A percentile compares a stretch with the other conserved stretches of the same genome.
Evolutionary conservation across 257 asterid species (phyloP).

Genomic region (Linaria vulgaris): DNA sequence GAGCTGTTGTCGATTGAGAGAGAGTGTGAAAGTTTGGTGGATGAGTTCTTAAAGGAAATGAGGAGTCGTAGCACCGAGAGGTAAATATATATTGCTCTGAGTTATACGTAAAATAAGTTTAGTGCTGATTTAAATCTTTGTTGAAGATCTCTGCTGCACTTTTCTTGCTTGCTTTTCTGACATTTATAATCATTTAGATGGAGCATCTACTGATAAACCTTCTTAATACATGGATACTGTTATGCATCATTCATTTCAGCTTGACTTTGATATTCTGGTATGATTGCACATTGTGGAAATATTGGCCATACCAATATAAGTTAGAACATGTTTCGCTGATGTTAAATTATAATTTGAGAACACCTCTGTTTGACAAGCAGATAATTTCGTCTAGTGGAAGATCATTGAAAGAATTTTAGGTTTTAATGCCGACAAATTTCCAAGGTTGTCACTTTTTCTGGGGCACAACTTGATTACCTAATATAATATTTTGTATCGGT

Average conservation of each 20-base stretch:
- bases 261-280: constrained; percentile 3
- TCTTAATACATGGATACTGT: constrained; percentile 3
- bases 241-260: background rate
- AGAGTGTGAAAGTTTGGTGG: constrained; percentile 74
- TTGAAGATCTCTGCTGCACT: constrained; percentile 5
- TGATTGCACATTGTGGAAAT: constrained; percentile 4
- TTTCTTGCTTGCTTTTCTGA: constrained; percentile 7
- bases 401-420: background rate
- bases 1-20: constrained; percentile 79
- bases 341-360: background rate
- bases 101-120: constrained; percentile 15
- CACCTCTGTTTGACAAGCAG: background rate
- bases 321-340: too few relatives aligned
- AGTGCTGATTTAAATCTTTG: background rate
- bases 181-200: background rate
- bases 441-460: background rate
- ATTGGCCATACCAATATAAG: constrained; percentile 18
- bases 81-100: constrained; percentile 32
- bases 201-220: constrained; percentile 6
- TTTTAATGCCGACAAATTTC: background rate
- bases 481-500: background rate
- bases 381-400: background rate
- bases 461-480: background rate
- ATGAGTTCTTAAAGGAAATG: constrained; percentile 47
- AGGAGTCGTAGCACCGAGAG: constrained; percentile 39